Evolutionary conservation across 164 flowering plant species (phyloP).

Genomic region (Stephania cephalantha): DNA sequence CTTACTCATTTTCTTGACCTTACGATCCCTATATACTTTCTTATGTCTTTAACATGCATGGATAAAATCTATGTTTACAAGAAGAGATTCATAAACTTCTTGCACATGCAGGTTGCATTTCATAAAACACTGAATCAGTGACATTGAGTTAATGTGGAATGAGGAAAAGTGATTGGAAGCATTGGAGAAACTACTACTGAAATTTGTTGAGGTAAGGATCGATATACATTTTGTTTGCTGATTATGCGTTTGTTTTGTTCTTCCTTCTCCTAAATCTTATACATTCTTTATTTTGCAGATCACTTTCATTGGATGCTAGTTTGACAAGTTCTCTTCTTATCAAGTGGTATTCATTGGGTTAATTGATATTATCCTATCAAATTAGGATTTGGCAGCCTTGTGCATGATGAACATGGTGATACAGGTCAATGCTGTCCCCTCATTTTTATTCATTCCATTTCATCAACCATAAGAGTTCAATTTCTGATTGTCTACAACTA

Average conservation of each 20-base stretch:
- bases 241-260: neutral
- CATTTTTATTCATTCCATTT: neutral
- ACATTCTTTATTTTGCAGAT: neutral
- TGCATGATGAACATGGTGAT: neutral
- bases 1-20: too few relatives aligned
- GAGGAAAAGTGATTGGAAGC: neutral
- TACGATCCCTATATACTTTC: too few relatives aligned
- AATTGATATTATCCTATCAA: neutral
- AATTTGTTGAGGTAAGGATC: neutral
- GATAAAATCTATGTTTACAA: too few relatives aligned
- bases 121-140: conserved; percentile 25
- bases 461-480: too few relatives aligned
- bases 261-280: neutral
- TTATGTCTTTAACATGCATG: too few relatives aligned
- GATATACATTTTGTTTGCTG: neutral
- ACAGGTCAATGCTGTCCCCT: neutral
- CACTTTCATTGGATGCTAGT: neutral
- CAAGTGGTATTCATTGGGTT: neutral
- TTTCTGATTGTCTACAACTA: too few relatives aligned
- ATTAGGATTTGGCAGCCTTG: neutral
- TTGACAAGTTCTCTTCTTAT: neutral
- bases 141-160: neutral
- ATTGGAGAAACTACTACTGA: too few relatives aligned
- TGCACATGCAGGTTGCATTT: conserved; percentile 23
- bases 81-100: neutral